Evolutionary conservation across 139 green algal species (phyloP), one percentile per base, ranked within the genome.

Genomic region (Coccomyxa sp.): DNA sequence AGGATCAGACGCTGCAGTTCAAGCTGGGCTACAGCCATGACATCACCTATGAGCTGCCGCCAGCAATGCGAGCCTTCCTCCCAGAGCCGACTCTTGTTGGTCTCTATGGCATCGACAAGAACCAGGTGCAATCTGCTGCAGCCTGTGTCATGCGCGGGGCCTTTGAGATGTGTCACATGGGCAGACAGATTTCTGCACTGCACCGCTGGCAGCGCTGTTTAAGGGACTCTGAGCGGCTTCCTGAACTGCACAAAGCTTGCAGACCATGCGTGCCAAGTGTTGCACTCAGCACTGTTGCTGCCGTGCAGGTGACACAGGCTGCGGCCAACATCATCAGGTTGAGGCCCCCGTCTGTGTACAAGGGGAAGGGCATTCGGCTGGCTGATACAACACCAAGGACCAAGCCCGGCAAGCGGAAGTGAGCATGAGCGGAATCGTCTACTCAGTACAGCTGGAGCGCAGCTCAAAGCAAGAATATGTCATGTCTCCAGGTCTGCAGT

Each of bases 281-380:
- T n/a, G n/a, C n/a, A n/a, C n/a, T n/a, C n/a, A n/a, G n/a, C n/a
- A n/a, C n/a, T n/a, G n/a, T n/a, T n/a, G n/a, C n/a, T n/a, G n/a
- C n/a, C n/a, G n/a, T 74, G 70, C 74, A 78, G 74, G 74, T 79
- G 55, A 79, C 75, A 24, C 75, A 79, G 35, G 75, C 75, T 7
- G 75, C 75, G 9, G 75, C 75, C 34, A 73, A 73, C 34, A 73
- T 79, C 34, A 33, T 37, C 9, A 18, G 24, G 41, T 34, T 79
- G 18, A n/a, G 75, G 38, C 75, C 75, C 34, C 75, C 75, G 18
- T 79, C 75, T 33, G 54, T 73, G 31, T 79, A 79, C 75, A 79
- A 79, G 75, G 75, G 75, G 34, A 79, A 73, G 54, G 75, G 75
- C 54, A 71, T 79, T 18, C 55, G 75, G 39, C 7, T 74, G 34